Evolutionary conservation across 495 filamentous ascomycete species (phyloP).

Genomic region (Annulohypoxylon bovei): DNA sequence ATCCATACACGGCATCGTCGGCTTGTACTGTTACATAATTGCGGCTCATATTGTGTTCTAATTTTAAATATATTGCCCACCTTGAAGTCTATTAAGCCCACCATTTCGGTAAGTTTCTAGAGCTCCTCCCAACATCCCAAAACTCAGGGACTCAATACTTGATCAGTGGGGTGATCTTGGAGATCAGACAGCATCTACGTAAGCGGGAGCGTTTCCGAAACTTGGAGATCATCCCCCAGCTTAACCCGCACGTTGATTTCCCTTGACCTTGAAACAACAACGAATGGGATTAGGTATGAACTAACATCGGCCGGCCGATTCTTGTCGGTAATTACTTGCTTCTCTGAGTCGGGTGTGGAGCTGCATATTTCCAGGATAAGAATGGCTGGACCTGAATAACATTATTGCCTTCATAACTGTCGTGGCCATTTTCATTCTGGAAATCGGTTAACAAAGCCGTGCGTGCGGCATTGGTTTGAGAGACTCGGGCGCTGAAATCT

Average conservation of each 20-base stretch:
- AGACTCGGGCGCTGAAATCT: constrained; percentile 9
- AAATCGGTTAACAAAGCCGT: not conserved
- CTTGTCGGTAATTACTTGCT: not conserved
- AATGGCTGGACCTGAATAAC: not conserved
- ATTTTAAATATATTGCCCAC: constrained; percentile 24
- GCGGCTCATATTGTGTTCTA: constrained; percentile 33
- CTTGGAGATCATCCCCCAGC: constrained; percentile 18
- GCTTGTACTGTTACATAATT: constrained; percentile 3
- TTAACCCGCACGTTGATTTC: constrained; percentile 7
- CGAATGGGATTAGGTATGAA: constrained; percentile 4
- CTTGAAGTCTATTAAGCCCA: not conserved
- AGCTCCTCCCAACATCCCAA: not conserved
- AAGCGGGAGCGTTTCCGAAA: constrained; percentile 32
- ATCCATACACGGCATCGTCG: not conserved
- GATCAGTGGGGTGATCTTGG: constrained; percentile 22
- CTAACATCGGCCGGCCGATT: not conserved
- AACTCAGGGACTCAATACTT: constrained; percentile 18
- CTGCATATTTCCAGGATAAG: not conserved
- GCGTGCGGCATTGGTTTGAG: not conserved
- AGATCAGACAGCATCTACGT: constrained; percentile 34
- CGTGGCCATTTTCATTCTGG: not conserved
- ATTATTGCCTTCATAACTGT: not conserved
- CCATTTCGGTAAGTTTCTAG: not conserved
- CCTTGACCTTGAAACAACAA: constrained; percentile 31
- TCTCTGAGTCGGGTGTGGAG: not conserved